phyloP scores from a whole-genome alignment of 1,139 yeast genomes.

The Saccharomyces pastorianus region DNA sequence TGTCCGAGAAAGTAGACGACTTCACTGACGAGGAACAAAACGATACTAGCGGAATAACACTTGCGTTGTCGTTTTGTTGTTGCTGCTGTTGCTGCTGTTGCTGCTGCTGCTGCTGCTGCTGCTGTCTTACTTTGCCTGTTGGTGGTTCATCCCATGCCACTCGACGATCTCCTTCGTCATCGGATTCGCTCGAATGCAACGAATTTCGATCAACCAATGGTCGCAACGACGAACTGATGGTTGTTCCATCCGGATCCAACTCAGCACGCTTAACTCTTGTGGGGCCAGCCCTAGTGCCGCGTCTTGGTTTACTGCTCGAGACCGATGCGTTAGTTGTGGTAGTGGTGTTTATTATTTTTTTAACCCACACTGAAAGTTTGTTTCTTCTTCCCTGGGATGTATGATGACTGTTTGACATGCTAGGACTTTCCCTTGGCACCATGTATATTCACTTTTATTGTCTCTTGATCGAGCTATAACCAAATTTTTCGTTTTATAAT shows the following conservation, averaged over 20 bases:
- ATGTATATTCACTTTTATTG: background rate
- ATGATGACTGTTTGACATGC: background rate
- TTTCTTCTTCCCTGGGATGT: slow-evolving; percentile 18
- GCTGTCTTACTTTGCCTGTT: background rate
- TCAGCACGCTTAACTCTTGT: background rate
- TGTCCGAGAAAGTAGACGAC: slow-evolving; percentile 33
- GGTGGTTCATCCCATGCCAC: slow-evolving; percentile 4
- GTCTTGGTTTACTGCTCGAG: background rate
- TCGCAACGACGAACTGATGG: slow-evolving; percentile 13
- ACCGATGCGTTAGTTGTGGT: background rate
- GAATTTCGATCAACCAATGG: slow-evolving; percentile 10
- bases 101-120: slow-evolving; percentile 2
- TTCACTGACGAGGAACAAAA: slow-evolving; percentile 39
- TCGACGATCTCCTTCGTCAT: background rate
- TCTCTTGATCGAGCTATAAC: background rate
- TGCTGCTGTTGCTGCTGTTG: slow-evolving; percentile 1
- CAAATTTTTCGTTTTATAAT: background rate
- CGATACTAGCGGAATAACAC: slow-evolving; percentile 46
- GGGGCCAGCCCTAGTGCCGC: background rate
- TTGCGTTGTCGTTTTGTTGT: slow-evolving; percentile 30
- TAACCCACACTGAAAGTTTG: slow-evolving; percentile 29
- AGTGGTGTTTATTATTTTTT: slow-evolving; percentile 17
- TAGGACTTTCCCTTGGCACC: background rate
- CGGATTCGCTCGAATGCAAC: slow-evolving; percentile 1
- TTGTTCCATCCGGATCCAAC: slow-evolving; percentile 3